Conservation (phyloP, 2,329 filamentous ascomycete species). For the Colletotrichum gloeosporioides region DNA sequence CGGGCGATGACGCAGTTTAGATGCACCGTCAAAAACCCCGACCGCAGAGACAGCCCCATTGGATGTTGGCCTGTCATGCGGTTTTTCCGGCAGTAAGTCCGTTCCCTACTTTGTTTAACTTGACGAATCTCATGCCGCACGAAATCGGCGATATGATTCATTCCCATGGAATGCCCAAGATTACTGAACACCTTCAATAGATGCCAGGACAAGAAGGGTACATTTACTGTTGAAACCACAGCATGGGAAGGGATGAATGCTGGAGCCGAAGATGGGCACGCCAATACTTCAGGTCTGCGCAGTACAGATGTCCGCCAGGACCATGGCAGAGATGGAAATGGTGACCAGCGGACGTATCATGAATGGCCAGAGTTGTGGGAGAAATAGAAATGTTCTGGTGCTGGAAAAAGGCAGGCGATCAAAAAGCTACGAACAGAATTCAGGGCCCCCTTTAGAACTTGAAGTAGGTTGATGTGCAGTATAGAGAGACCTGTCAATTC, state of each 20-base stretch:
- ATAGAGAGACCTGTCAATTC: not conserved
- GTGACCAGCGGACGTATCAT: not conserved
- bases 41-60: constrained; percentile 50
- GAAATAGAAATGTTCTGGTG: not conserved
- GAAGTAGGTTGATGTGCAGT: not conserved
- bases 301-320: not conserved
- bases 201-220: constrained; percentile 62
- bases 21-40: constrained; percentile 58
- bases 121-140: not conserved
- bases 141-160: not conserved
- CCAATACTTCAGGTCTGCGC: not conserved
- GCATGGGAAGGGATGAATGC: constrained; percentile 56
- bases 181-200: constrained; percentile 38
- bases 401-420: not conserved
- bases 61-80: constrained; percentile 63
- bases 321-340: not conserved
- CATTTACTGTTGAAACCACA: constrained; percentile 68
- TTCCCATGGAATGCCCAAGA: not conserved
- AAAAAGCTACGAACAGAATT: not conserved
- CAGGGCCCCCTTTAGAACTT: not conserved
- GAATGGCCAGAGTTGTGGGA: constrained; percentile 11
- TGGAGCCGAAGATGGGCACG: not conserved
- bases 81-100: constrained; percentile 63
- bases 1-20: constrained; percentile 66
- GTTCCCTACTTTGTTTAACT: not conserved